These are phyloP conservation scores for Suillus fuscotomentosus DNA, from an alignment of 768 basidiomycete species.

Conservation along the genomic window DNA sequence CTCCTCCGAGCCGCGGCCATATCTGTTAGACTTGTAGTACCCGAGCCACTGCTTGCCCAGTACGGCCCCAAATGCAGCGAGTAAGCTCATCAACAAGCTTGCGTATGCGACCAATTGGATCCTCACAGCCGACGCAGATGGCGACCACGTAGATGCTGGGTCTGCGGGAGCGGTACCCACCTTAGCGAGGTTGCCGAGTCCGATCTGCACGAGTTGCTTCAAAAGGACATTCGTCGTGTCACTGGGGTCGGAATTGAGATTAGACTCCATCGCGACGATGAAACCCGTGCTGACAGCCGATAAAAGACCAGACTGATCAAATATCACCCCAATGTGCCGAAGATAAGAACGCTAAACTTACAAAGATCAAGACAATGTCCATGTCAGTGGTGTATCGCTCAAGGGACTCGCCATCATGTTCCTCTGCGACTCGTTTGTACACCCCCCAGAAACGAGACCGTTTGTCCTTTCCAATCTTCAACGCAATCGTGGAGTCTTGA, in stretches of 20 bases:
- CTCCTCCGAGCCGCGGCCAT: constrained; percentile 5
- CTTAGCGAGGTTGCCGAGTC: constrained; percentile 1
- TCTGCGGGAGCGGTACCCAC: neutral
- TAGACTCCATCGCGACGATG: constrained; percentile 8
- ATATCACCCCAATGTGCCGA: neutral
- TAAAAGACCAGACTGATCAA: constrained; percentile 13
- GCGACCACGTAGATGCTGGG: neutral
- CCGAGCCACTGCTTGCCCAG: constrained; percentile 18
- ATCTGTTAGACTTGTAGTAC: neutral
- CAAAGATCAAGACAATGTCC: constrained; percentile 21
- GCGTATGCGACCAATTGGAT: constrained; percentile 12
- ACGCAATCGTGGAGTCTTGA: neutral
- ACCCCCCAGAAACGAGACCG: constrained; percentile 11
- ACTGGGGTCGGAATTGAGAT: constrained; percentile 10
- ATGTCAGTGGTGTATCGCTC: constrained; percentile 16
- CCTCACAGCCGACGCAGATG: accelerated
- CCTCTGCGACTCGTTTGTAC: constrained; percentile 12
- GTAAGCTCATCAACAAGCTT: constrained; percentile 12
- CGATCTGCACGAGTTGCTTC: constrained; percentile 6
- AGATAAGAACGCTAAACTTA: neutral
- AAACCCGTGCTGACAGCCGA: constrained; percentile 13
- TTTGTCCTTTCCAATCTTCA: neutral
- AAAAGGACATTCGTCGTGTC: constrained; percentile 13
- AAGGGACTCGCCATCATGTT: constrained; percentile 15
- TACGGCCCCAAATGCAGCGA: constrained; percentile 15